These are phyloP conservation scores for Auricularia sp. DNA, from an alignment of 768 basidiomycete species.

Conservation along the genomic window DNA sequence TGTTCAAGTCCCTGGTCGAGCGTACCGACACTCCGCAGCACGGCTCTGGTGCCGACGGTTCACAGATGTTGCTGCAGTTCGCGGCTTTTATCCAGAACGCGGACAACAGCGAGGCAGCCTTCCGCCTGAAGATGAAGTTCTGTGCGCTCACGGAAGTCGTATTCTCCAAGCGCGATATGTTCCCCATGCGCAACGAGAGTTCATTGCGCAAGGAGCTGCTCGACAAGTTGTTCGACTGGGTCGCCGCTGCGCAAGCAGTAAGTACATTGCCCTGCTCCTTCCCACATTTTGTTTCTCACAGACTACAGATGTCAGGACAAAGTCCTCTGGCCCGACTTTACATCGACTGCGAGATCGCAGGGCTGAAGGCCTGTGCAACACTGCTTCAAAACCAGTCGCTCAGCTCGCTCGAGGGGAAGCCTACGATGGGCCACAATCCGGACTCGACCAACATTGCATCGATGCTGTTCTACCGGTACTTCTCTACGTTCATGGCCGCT, in stretches of 20 bases:
- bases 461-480: conserved; percentile 64
- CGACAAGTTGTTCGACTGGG: conserved; percentile 72
- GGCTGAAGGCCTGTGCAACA: conserved; percentile 60
- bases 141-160: conserved; percentile 62
- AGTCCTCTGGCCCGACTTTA: not conserved
- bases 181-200: conserved; percentile 59
- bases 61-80: conserved; percentile 31
- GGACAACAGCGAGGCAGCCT: conserved; percentile 36
- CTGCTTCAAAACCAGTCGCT: conserved; percentile 68
- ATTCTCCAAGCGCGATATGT: conserved; percentile 47
- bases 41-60: conserved; percentile 7
- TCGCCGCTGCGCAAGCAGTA: conserved; percentile 43
- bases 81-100: conserved; percentile 58
- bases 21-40: conserved; percentile 43
- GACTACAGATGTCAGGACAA: not conserved
- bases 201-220: conserved; percentile 57
- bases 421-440: conserved; percentile 5
- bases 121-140: conserved; percentile 62
- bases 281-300: not conserved
- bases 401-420: conserved; percentile 40
- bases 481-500: conserved; percentile 19
- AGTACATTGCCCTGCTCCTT: conserved; percentile 12
- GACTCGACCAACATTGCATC: conserved; percentile 30
- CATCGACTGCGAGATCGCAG: conserved; percentile 41
- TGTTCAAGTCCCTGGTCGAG: conserved; percentile 69